Percentiles rank a stretch among this genome's conserved stretches.
phyloP scores from a whole-genome alignment of 495 filamentous ascomycete species.

The Penicillium coffeae region DNA sequence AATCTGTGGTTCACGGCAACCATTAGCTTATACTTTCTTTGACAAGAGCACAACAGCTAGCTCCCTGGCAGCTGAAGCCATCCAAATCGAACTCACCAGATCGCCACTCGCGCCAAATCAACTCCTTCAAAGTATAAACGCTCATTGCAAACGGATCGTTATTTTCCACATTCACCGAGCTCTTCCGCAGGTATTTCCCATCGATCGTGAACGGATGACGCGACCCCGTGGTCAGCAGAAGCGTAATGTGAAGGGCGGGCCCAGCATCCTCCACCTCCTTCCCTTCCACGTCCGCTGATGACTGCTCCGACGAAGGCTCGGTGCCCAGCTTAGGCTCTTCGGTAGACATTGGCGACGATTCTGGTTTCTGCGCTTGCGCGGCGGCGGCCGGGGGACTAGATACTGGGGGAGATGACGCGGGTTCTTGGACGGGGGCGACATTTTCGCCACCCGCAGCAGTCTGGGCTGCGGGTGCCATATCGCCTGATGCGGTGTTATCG shows the following conservation, averaged over 20 bases:
- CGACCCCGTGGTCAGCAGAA: slow-evolving; percentile 75
- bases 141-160: slow-evolving; percentile 84
- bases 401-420: slow-evolving; percentile 3
- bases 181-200: slow-evolving; percentile 75
- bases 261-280: slow-evolving; percentile 45
- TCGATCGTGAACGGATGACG: slow-evolving; percentile 85
- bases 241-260: slow-evolving; percentile 57
- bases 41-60: not conserved
- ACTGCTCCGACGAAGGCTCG: slow-evolving; percentile 32
- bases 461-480: slow-evolving; percentile 19
- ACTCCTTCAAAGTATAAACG: slow-evolving; percentile 85
- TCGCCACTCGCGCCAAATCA: slow-evolving; percentile 88
- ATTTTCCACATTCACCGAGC: slow-evolving; percentile 68
- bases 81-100: slow-evolving; percentile 46
- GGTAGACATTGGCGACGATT: slow-evolving; percentile 24
- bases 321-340: slow-evolving; percentile 32
- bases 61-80: not conserved
- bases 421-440: slow-evolving; percentile 18
- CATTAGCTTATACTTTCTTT: not conserved
- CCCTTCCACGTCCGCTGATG: slow-evolving; percentile 32
- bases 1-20: slow-evolving; percentile 51
- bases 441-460: slow-evolving; percentile 27
- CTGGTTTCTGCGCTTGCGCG: slow-evolving; percentile 13
- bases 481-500: slow-evolving; percentile 14
- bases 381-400: slow-evolving; percentile 14